These are phyloP conservation scores for Arxiozyma slooffiae DNA, from an alignment of 1,139 yeast genomes.

Conservation along the genomic window DNA sequence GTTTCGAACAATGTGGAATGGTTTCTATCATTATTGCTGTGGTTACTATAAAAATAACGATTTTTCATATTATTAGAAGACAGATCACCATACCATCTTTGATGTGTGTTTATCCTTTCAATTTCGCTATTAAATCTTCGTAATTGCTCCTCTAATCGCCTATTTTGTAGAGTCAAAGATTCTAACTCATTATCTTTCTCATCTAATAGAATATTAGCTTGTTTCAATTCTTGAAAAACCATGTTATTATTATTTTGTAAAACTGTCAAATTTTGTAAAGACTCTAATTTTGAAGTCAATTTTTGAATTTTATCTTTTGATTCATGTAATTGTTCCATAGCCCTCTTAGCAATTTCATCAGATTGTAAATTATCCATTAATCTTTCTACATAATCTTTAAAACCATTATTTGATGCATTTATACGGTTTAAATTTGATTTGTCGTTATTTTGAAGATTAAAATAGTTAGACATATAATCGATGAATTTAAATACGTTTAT, in stretches of 20 bases:
- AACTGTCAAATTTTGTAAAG: slow-evolving; percentile 24
- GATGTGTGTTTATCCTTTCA: slow-evolving; percentile 48
- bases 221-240: slow-evolving; percentile 45
- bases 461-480: slow-evolving; percentile 61
- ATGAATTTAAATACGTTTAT: slow-evolving; percentile 36
- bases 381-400: slow-evolving; percentile 66
- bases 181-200: slow-evolving; percentile 50
- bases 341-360: slow-evolving; percentile 74
- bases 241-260: slow-evolving; percentile 31
- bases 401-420: slow-evolving; percentile 39
- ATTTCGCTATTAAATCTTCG: slow-evolving; percentile 58
- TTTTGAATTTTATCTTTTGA: slow-evolving; percentile 41
- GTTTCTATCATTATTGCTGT: too few relatives aligned
- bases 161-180: slow-evolving; percentile 33
- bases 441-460: slow-evolving; percentile 41
- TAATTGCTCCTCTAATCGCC: slow-evolving; percentile 41
- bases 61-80: neutral
- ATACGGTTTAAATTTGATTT: neutral
- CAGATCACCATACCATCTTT: slow-evolving; percentile 3
- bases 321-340: slow-evolving; percentile 57
- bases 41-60: neutral
- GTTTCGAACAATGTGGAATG: neutral
- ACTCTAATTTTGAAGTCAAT: slow-evolving; percentile 34
- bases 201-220: slow-evolving; percentile 47
- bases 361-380: slow-evolving; percentile 65